Conservation (phyloP, 169 alveolate genomes). For the Plasmodium cynomolgi region DNA sequence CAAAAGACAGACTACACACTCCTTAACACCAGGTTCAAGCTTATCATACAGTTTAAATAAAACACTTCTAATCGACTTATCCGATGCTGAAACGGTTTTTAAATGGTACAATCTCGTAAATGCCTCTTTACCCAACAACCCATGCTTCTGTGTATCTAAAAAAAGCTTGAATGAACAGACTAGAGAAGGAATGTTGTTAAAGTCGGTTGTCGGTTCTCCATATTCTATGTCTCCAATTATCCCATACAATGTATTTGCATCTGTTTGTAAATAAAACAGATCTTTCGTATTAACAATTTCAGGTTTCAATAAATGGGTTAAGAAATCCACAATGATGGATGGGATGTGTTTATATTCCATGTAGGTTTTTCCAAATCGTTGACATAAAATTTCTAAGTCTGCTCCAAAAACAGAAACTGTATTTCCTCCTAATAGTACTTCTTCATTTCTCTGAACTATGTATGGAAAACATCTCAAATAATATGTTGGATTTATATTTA, state of each 20-base stretch:
- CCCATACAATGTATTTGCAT: constrained; percentile 75
- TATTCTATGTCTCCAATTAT: constrained; percentile 76
- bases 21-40: constrained; percentile 36
- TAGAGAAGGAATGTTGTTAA: constrained; percentile 74
- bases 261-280: constrained; percentile 79
- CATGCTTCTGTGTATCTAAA: constrained; percentile 81
- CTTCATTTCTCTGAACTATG: constrained; percentile 85
- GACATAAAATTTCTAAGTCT: constrained; percentile 79
- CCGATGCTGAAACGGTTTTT: constrained; percentile 58
- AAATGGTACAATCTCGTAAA: constrained; percentile 43
- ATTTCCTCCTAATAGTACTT: constrained; percentile 77
- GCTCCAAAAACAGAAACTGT: constrained; percentile 83
- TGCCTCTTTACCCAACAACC: constrained; percentile 78
- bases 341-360: constrained; percentile 82
- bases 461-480: constrained; percentile 80
- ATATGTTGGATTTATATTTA: constrained; percentile 77
- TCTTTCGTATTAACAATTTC: constrained; percentile 79
- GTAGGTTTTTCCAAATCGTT: constrained; percentile 79
- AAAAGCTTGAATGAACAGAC: constrained; percentile 80
- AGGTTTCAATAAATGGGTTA: constrained; percentile 73
- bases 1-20: constrained; percentile 40
- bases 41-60: constrained; percentile 41
- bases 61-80: constrained; percentile 30
- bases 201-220: constrained; percentile 78
- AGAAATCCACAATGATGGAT: constrained; percentile 74